Evolutionary conservation across 148 eudicot species (phyloP), one percentile per base, ranked within the genome.

Genomic region (Rhododendron vialii): DNA sequence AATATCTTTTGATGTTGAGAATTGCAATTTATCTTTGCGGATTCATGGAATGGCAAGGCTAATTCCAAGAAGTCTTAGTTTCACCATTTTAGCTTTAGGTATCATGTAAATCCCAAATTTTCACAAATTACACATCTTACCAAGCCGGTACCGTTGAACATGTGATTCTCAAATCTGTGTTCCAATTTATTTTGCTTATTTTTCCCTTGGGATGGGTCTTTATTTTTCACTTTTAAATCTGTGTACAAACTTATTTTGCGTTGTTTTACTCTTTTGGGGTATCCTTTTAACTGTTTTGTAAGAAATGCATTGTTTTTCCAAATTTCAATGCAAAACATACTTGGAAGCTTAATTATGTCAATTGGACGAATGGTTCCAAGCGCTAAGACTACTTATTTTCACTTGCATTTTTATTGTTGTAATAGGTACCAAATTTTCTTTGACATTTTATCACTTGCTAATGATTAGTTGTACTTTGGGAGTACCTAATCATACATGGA

Each of bases 1-100:
- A 93, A 89, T 69, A 45, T 41, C 36, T 45, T 75, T 67, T 85
- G 14, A 35, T 9, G 61, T 35, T 2, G 61, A 33, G 20, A 18
- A 48, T 22, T 51, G 63, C 50, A 22, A 22, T 75, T 17, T 81
- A 38, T 83, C n/a, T 24, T 17, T 30, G 36, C 81, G 22, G 33
- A 48, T 35, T 35, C 51, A 18, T 18, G 67, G 36, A 26, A 69
- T 83, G n/a, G 22, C 41, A 22, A 65, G 75, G 18, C 38, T 14
- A 7, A 45, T 28, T 86, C n/a, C 47, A 10, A 3, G 38, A 12
- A 48, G 38, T 38, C 76, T 83, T 28, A 33, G 33, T 33, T 20
- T 61, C 18, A 30, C 50, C 18, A 2, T 38, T 77, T 4, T 77
- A 41, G 11, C 61, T 75, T 43, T 48, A 45, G 26, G 35, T 35